phyloP scores from a whole-genome alignment of 805 yeast species.

The Metschnikowia drakensbergensis region DNA sequence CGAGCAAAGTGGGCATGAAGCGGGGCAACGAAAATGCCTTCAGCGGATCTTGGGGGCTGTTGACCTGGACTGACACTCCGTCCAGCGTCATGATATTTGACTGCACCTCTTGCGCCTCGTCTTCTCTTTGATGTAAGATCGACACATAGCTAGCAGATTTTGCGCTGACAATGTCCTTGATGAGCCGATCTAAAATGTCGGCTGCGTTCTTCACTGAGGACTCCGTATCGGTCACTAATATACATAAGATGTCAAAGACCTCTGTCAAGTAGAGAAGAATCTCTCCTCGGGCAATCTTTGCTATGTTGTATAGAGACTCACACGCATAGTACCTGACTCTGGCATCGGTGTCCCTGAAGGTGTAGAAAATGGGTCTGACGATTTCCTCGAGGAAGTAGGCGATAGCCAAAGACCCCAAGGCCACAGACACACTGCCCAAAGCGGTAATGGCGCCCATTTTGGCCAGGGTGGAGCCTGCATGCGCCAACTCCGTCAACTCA shows the following conservation, averaged over 20 bases:
- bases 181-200: constrained; percentile 80
- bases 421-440: constrained; percentile 91
- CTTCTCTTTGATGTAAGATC: constrained; percentile 50
- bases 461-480: constrained; percentile 62
- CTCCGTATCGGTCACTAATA: constrained; percentile 86
- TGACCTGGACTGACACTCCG: constrained; percentile 58
- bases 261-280: constrained; percentile 88
- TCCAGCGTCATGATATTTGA: constrained; percentile 49
- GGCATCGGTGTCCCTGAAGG: constrained; percentile 97
- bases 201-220: constrained; percentile 93
- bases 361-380: constrained; percentile 88
- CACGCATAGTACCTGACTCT: constrained; percentile 95
- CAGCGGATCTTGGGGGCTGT: constrained; percentile 54
- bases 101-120: constrained; percentile 27
- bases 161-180: constrained; percentile 93
- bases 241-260: constrained; percentile 87
- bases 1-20: constrained; percentile 87
- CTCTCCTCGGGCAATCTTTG: constrained; percentile 95
- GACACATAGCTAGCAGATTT: constrained; percentile 87
- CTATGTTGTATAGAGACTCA: constrained; percentile 90
- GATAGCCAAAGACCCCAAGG: constrained; percentile 79
- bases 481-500: constrained; percentile 76
- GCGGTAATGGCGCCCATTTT: constrained; percentile 96
- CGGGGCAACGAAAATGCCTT: constrained; percentile 78
- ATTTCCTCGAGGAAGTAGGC: constrained; percentile 80